Base-by-base conservation (phyloP, 345 rosid genomes). In the Populus nigra region DNA sequence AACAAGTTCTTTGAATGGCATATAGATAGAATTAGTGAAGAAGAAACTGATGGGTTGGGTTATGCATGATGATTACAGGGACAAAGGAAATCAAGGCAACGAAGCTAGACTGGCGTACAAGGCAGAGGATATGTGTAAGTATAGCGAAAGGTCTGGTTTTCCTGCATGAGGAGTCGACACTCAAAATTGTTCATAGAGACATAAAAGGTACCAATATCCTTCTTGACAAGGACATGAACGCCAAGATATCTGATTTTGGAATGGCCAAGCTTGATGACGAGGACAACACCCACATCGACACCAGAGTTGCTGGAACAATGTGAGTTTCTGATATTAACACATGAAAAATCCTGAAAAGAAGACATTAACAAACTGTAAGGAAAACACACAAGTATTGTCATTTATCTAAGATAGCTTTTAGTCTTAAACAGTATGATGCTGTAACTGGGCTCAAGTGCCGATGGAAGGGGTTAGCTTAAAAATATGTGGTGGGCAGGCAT, bases 61-160 rank as follows among this genome's bases (percentile, higher is more conserved):
- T 12, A 25, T 77, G 39, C 13, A 35, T 35, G 2, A 68, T 73
- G 18, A 27, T 59, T 71, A 39, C 18, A 77, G 86, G 76, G 17
- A 22, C 11, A 25, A 72, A 74, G 17, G 41, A 71, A 41, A 41
- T 41, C 3, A 0, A 15, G 22, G 12, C 62, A 39, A n/a, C 61
- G 39, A 84, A 74, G 72, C 82, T 84, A 36, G 84, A 84, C 50
- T 84, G 84, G 84, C 74, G 73, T 9, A 72, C 79, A 27, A 84
- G 86, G 69, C 45, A 43, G 20, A 77, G 68, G 72, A 84, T 80
- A 67, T 84, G 84, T 49, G 12, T 74, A 11, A 84, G 84, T 55
- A 77, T 80, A 33, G 86, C 84, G 0, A 84, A 27, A 63, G 86
- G 84, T 31, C 77, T 80, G 17, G 86, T 77, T 72, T 84, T 84